Base-by-base conservation (phyloP, 192 early-diverging fungal genomes). In the Coemansia sp. region DNA sequence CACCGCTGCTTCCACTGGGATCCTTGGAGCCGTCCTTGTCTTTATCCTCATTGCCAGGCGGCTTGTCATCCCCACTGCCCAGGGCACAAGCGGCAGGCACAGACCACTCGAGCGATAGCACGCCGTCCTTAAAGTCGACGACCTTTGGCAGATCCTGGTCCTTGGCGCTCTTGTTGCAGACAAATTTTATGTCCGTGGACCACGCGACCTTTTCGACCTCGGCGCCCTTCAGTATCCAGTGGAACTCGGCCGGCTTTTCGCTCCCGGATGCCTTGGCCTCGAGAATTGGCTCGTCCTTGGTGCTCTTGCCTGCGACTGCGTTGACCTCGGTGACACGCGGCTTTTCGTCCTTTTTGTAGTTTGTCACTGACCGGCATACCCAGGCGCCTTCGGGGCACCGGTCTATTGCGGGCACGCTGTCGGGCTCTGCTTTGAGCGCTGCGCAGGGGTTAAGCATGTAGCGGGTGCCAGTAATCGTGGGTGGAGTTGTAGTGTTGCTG, bases 401-500 rank as follows among this genome's bases (percentile, higher is more conserved):
- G 56, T 82, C 80, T 33, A 70, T 61, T 38, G 63, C 48, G 2
- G 68, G 65, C 53, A 74, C 61, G 9, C 56, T 60, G 65, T 71
- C 65, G 4, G 70, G 62, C 19, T 55, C 44, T 6, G 56, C 11
- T 21, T 62, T 55, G 12, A 82, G 60, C 2, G 72, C 62, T 1
- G 59, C 68, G 38, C 81, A 82, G 17, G 71, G 72, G 60, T 82
- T 82, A 58, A 82, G 58, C 21, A 48, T 35, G 57, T 78, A 78
- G 12, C 42, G 50, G 1, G 68, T 74, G 15, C 50, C 58, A 1
- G 81, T 75, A 4, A 65, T 22, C 10, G 81, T 78, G 1, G 81
- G 81, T 19, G 75, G 72, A 18, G 81, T 82, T 27, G 65, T 66
- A 9, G 58, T 27, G 36, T 77, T 78, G 56, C 34, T 56, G 32